Percentiles rank a stretch among this genome's conserved stretches.
These are phyloP conservation scores for Tetrapisispora phaffii DNA, from an alignment of 805 yeast genomes.

Conservation along the genomic window DNA sequence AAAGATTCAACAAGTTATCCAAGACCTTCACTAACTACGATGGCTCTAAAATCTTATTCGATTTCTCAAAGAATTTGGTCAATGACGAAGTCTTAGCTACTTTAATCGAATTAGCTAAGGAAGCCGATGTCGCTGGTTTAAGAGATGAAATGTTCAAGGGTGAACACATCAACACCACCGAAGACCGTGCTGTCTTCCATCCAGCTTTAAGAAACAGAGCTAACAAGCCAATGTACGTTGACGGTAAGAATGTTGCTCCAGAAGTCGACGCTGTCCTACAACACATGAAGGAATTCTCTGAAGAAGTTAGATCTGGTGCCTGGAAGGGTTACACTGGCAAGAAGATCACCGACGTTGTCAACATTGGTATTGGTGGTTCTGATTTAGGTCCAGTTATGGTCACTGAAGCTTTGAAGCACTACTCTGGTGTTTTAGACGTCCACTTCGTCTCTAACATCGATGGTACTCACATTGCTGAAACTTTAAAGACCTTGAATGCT, in stretches of 20 bases:
- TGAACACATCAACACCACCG: constrained; percentile 89
- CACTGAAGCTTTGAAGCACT: constrained; percentile 92
- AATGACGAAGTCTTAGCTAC: constrained; percentile 68
- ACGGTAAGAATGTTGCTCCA: constrained; percentile 79
- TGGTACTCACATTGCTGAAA: constrained; percentile 93
- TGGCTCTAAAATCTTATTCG: constrained; percentile 82
- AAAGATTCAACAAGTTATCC: constrained; percentile 68
- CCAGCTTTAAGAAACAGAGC: constrained; percentile 93
- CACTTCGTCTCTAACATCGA: constrained; percentile 98
- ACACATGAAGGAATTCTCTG: constrained; percentile 95
- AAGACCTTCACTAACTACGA: constrained; percentile 76
- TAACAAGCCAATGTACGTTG: constrained; percentile 73
- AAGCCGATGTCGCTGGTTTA: constrained; percentile 76
- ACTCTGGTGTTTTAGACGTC: constrained; percentile 62
- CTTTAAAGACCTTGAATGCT: constrained; percentile 64
- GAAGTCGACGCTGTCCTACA: constrained; percentile 85
- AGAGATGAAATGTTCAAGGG: constrained; percentile 91
- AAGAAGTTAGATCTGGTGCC: constrained; percentile 77
- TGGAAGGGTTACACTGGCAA: constrained; percentile 98
- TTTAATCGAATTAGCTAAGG: constrained; percentile 73
- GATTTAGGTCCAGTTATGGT: constrained; percentile 99
- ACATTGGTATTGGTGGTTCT: constrained; percentile 98
- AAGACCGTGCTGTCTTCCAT: constrained; percentile 94
- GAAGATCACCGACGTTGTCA: constrained; percentile 84
- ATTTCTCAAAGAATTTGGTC: constrained; percentile 88